These are phyloP conservation scores for Nidularia pulvinata DNA, from an alignment of 768 basidiomycete genomes.

Conservation along the genomic window DNA sequence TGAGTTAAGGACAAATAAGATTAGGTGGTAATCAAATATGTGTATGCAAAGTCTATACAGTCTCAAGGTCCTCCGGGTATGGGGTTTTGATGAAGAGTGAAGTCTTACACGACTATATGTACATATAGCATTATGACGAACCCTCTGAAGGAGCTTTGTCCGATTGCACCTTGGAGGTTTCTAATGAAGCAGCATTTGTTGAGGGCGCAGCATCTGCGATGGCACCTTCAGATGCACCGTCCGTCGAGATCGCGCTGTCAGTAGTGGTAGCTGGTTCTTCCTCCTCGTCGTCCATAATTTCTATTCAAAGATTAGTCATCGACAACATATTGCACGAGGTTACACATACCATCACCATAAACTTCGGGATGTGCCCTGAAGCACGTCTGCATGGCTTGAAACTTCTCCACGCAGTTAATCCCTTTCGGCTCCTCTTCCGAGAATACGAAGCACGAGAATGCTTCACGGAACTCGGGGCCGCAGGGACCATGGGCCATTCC, in stretches of 20 bases:
- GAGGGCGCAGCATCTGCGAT: neutral
- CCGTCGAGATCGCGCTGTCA: neutral
- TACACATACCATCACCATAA: conserved; percentile 85
- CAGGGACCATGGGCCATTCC: conserved; percentile 99
- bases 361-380: conserved; percentile 95
- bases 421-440: conserved; percentile 97
- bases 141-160: neutral
- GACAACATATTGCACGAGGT: neutral
- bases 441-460: conserved; percentile 96
- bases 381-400: conserved; percentile 97
- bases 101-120: neutral
- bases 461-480: conserved; percentile 89
- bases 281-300: conserved; percentile 71
- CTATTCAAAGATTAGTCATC: conserved; percentile 23
- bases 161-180: neutral
- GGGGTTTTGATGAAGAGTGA: conserved; percentile 7
- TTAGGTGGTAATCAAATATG: conserved; percentile 6
- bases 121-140: neutral
- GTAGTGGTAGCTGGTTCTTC: conserved; percentile 18
- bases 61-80: conserved; percentile 5
- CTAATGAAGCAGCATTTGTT: conserved; percentile 5
- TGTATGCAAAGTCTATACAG: conserved; percentile 5
- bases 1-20: conserved; percentile 11
- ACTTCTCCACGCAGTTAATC: conserved; percentile 96
- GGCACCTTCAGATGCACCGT: neutral